A percentile compares a stretch with the other conserved stretches of the same genome.
Conservation (phyloP, 192 early-diverging fungal genomes). For the Funneliformis geosporum region DNA sequence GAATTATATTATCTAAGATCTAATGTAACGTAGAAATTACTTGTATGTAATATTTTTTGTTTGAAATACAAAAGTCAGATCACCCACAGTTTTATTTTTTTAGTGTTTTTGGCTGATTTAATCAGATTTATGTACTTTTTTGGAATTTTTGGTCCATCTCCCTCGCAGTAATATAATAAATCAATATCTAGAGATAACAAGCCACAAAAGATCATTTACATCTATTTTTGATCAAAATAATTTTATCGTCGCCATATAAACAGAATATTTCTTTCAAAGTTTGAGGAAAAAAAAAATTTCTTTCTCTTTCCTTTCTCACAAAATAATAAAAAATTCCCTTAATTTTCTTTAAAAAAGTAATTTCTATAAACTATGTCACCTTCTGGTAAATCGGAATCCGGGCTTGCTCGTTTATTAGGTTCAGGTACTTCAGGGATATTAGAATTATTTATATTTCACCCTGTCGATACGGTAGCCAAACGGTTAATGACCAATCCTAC, state of each 20-base stretch:
- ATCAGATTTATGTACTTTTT: too few species aligned
- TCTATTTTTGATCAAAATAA: not conserved
- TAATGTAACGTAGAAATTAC: not conserved
- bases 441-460: conserved; percentile 96
- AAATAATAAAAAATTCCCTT: too few species aligned
- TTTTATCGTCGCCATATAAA: not conserved
- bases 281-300: not conserved
- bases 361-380: conserved; percentile 43
- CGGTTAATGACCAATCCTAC: conserved; percentile 94
- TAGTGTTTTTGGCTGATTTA: too few species aligned
- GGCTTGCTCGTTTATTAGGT: conserved; percentile 85
- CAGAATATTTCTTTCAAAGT: not conserved
- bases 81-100: too few species aligned
- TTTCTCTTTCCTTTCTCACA: too few species aligned
- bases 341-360: not conserved
- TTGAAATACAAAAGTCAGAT: too few species aligned
- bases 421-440: conserved; percentile 90
- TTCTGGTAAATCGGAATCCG: conserved; percentile 78
- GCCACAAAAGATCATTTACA: not conserved
- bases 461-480: conserved; percentile 98
- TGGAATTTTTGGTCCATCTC: too few species aligned
- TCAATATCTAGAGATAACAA: not conserved
- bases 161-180: too few species aligned
- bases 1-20: not conserved
- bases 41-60: not conserved